Percentiles rank a stretch among this genome's conserved stretches.
phyloP scores from a whole-genome alignment of 257 asterid species.

The Solanum boliviense region DNA sequence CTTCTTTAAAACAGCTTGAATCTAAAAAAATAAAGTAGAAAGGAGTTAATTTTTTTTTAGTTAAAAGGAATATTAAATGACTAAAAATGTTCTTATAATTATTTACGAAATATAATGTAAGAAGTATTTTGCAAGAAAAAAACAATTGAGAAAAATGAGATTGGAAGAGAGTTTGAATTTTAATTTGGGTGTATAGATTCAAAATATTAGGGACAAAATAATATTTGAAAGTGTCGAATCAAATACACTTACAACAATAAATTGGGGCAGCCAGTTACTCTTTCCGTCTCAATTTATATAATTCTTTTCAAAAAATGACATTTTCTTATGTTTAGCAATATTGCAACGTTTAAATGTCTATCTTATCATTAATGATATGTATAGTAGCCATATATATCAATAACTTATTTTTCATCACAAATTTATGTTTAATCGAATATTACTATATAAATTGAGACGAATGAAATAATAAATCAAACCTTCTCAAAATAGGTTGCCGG shows the following conservation, averaged over 20 bases:
- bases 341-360: not conserved
- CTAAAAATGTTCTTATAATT: too few species aligned
- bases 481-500: not conserved
- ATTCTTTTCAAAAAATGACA: too few species aligned
- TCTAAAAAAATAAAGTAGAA: not conserved
- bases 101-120: too few species aligned
- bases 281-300: too few species aligned
- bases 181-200: not conserved
- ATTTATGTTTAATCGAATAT: not conserved
- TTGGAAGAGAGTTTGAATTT: rapidly evolving
- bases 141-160: not conserved
- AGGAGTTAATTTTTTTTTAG: too few species aligned
- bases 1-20: not conserved
- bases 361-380: not conserved
- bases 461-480: not conserved
- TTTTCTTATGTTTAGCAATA: not conserved
- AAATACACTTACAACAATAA: too few species aligned
- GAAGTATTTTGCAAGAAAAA: not conserved
- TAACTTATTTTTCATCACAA: too few species aligned
- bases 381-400: too few species aligned
- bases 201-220: too few species aligned
- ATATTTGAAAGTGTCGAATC: too few species aligned
- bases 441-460: not conserved
- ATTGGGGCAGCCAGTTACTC: too few species aligned
- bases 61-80: too few species aligned